These are phyloP conservation scores for Amanita inopinata DNA, from an alignment of 768 basidiomycete species.

Conservation along the genomic window DNA sequence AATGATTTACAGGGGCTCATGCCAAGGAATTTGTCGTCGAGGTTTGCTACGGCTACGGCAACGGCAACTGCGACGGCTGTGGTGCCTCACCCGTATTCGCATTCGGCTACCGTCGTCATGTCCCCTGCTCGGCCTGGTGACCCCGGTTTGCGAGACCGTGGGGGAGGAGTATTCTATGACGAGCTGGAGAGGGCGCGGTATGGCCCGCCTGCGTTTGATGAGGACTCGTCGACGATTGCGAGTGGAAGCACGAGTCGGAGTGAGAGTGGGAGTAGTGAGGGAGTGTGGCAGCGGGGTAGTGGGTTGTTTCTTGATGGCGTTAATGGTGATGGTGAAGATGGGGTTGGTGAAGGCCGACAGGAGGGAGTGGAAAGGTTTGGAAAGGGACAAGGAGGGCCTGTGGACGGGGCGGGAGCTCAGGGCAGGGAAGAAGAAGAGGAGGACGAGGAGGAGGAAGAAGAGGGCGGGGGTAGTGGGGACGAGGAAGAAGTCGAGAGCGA, in stretches of 20 bases:
- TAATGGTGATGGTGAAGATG: not conserved
- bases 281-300: constrained; percentile 6
- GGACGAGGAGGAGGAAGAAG: constrained; percentile 13
- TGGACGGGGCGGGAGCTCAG: constrained; percentile 6
- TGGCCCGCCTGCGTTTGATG: constrained; percentile 27
- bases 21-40: constrained; percentile 13
- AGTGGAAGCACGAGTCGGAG: constrained; percentile 17
- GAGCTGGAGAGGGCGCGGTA: constrained; percentile 14
- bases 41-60: constrained; percentile 7
- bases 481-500: constrained; percentile 14
- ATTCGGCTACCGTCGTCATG: not conserved
- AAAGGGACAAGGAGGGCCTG: not conserved
- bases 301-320: constrained; percentile 7
- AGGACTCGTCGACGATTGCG: constrained; percentile 44
- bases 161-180: constrained; percentile 5
- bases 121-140: not conserved
- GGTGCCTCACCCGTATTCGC: not conserved
- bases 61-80: not conserved
- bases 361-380: constrained; percentile 10
- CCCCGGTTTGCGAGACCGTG: not conserved
- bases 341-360: constrained; percentile 10
- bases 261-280: constrained; percentile 1
- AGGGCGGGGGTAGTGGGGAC: constrained; percentile 9
- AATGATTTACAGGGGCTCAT: constrained; percentile 11
- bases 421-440: constrained; percentile 5